Evolutionary conservation across 192 early-diverging fungal genomes (phyloP), one percentile per base, ranked within the genome.

Genomic region (Backusella australiensis): DNA sequence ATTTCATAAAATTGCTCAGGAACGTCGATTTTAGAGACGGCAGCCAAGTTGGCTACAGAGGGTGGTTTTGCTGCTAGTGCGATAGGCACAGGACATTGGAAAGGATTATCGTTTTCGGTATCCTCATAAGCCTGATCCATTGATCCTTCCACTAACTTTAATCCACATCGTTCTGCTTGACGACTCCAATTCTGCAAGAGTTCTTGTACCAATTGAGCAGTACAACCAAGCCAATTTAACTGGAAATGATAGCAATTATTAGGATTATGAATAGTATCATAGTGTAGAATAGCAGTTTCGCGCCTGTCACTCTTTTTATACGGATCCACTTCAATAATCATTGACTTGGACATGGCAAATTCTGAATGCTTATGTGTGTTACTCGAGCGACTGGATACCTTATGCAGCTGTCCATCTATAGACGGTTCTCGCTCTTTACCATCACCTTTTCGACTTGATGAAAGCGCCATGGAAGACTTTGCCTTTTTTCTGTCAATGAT

Each of bases 191-290:
- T 82, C 44, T 85, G 87, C 32, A 98, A 85, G 68, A 96, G 79
- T 56, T 98, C 96, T 73, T 98, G 94, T 15, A 99, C 90, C 42
- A 96, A 78, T 42, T 93, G 81, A 11, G 95, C 93, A 2, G 95
- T 97, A 82, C 97, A 99, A 49, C 94, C 95, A 19, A 98, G 83
- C 98, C 98, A 99, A 84, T 97, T 91, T 21, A 99, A 77, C 77
- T 96, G 94, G 67, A 98, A 91, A 75, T 98, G 96, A 77, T 95
- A 99, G 79, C 96, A 96, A 67, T 93, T 89, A 69, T 88, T 87
- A 21, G 95, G 88, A 74, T 97, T 97, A 82, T 98, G 93, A 23
- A 93, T 85, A 4, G 94, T 91, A 77, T 99, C 98, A 73, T 96
- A 91, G 75, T 99, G 96, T 56, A 99, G 79, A 56, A 93, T 79